A percentile compares a stretch with the other conserved stretches of the same genome.
These are phyloP conservation scores for Tolypocladium tundrense DNA, from an alignment of 2,329 filamentous ascomycete species.

Conservation along the genomic window DNA sequence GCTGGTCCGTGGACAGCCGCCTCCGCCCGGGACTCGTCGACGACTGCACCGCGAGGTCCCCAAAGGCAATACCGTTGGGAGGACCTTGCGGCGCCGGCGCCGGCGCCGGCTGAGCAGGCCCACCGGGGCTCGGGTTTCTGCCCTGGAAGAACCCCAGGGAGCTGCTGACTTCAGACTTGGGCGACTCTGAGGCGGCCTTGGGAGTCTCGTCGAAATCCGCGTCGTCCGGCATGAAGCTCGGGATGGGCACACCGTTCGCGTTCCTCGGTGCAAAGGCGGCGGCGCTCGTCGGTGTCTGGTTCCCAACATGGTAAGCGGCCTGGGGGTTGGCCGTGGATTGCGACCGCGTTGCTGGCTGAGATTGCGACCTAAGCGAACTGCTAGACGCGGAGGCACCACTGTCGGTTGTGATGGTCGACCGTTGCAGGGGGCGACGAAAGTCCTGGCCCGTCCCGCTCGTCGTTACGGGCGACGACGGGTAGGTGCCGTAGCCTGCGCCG, in stretches of 20 bases:
- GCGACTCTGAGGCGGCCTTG: conserved; percentile 31
- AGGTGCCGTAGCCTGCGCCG: conserved; percentile 34
- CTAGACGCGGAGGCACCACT: conserved; percentile 34
- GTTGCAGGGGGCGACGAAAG: conserved; percentile 46
- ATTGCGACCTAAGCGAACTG: conserved; percentile 53
- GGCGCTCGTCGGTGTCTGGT: conserved; percentile 25
- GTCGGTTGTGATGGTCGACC: conserved; percentile 40
- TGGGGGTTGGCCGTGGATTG: conserved; percentile 17
- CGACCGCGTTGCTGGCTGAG: conserved; percentile 50
- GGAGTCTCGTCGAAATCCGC: conserved; percentile 35
- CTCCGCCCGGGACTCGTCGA: conserved; percentile 27
- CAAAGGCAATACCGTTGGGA: conserved; percentile 33
- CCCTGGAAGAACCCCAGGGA: conserved; percentile 14
- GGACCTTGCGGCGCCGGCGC: conserved; percentile 13
- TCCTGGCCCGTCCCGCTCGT: conserved; percentile 34
- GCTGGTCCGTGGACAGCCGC: conserved; percentile 42
- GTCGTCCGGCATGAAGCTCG: conserved; percentile 48
- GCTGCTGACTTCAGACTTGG: conserved; percentile 36
- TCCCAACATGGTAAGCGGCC: conserved; percentile 14
- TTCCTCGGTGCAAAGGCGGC: conserved; percentile 26
- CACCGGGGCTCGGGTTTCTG: conserved; percentile 16
- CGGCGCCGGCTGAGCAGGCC: conserved; percentile 5
- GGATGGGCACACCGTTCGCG: conserved; percentile 39
- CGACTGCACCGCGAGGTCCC: conserved; percentile 30
- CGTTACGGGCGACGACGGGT: conserved; percentile 46